Conservation (phyloP, 306 rosid species). For the Inga leiocalycina region DNA sequence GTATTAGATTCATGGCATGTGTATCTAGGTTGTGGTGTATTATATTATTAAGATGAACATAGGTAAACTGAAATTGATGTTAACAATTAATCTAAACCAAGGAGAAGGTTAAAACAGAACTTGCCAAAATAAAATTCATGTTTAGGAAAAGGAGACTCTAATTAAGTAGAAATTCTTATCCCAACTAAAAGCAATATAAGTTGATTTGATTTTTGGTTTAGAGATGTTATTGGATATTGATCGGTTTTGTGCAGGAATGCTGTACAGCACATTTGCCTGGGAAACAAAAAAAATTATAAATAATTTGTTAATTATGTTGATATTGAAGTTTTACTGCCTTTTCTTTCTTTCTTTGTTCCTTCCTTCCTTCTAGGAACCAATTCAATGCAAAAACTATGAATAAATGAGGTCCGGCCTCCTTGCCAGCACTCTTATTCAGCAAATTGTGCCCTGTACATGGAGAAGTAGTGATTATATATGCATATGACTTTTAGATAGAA, state of each 20-base stretch:
- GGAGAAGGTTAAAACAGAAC: not conserved
- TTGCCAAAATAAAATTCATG: not conserved
- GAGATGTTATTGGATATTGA: too few relatives aligned
- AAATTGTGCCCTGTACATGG: too few relatives aligned
- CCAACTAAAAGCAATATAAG: too few relatives aligned
- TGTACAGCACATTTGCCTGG: too few relatives aligned
- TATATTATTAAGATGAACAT: not conserved
- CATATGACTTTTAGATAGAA: too few relatives aligned
- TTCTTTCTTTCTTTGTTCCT: not conserved
- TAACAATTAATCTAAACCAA: not conserved
- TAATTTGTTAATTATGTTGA: not conserved
- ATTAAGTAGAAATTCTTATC: too few relatives aligned
- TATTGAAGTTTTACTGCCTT: not conserved
- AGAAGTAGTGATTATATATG: too few relatives aligned
- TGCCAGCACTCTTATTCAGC: not conserved
- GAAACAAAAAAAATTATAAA: not conserved
- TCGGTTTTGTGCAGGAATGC: too few relatives aligned
- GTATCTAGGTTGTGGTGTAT: too few relatives aligned
- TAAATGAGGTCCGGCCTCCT: not conserved
- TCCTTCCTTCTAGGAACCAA: not conserved
- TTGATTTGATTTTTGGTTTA: too few relatives aligned
- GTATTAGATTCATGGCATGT: too few relatives aligned
- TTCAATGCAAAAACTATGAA: constrained; percentile 10
- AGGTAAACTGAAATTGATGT: not conserved
- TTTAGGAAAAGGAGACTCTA: too few relatives aligned